A percentile compares a stretch with the other conserved stretches of the same genome.
These are phyloP conservation scores for Phytophthora citrophthora DNA, from an alignment of 352 stramenopile species.

Conservation along the genomic window DNA sequence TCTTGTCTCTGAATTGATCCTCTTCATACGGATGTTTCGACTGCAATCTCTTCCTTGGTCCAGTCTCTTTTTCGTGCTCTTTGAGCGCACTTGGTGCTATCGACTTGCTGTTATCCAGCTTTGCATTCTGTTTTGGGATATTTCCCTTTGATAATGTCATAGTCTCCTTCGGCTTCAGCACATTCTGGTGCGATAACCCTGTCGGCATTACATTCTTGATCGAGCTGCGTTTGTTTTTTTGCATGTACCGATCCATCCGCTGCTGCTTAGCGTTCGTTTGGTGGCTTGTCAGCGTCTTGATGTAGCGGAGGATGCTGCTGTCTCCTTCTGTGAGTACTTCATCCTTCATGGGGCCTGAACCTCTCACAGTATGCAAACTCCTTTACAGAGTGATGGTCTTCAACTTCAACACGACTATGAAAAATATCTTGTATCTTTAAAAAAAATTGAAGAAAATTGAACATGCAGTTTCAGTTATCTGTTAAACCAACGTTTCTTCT, in stretches of 20 bases:
- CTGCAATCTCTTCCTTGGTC: background rate
- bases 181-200: background rate
- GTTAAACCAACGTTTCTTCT: slow-evolving; percentile 61
- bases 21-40: slow-evolving; percentile 20
- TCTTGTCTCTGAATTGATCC: background rate
- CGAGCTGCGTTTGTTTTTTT: slow-evolving; percentile 27
- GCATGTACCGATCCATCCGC: slow-evolving; percentile 45
- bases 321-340: slow-evolving; percentile 10
- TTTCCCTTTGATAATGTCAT: background rate
- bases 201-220: background rate
- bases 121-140: background rate
- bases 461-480: slow-evolving; percentile 17
- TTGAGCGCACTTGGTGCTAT: background rate
- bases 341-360: background rate
- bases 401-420: slow-evolving; percentile 40
- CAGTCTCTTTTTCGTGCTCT: background rate
- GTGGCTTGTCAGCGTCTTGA: slow-evolving; percentile 56
- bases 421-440: background rate
- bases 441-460: background rate
- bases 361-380: slow-evolving; percentile 1
- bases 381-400: slow-evolving; percentile 54
- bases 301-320: slow-evolving; percentile 51
- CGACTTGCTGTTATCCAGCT: background rate
- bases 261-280: slow-evolving; percentile 56
- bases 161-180: background rate